Evolutionary conservation across 805 yeast genomes (phyloP).

Genomic region (Candida silvicultrix): DNA sequence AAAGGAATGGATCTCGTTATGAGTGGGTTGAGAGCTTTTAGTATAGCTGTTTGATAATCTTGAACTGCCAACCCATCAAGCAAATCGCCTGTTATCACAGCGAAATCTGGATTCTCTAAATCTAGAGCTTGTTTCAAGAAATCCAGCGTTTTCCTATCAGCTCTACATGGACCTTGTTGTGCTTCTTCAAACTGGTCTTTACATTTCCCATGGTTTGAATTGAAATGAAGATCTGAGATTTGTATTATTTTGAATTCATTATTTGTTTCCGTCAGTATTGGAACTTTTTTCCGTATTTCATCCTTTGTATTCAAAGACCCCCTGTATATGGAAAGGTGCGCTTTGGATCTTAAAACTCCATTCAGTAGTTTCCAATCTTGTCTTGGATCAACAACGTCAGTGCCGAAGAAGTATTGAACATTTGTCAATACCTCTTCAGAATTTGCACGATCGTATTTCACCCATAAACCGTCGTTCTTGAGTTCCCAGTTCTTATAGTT

Average conservation of each 20-base stretch:
- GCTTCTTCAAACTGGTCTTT: slow-evolving; percentile 31
- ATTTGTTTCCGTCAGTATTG: slow-evolving; percentile 22
- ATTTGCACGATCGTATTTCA: slow-evolving; percentile 35
- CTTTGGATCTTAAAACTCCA: slow-evolving; percentile 11
- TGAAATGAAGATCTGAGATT: slow-evolving; percentile 60
- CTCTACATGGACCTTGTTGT: slow-evolving; percentile 30
- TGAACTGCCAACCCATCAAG: slow-evolving; percentile 50
- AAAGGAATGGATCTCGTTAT: slow-evolving; percentile 48
- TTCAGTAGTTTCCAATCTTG: slow-evolving; percentile 42
- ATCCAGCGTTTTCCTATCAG: slow-evolving; percentile 45
- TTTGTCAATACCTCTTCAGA: slow-evolving; percentile 34
- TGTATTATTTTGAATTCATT: slow-evolving; percentile 55
- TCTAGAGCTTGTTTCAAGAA: slow-evolving; percentile 48
- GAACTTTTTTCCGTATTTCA: slow-evolving; percentile 1
- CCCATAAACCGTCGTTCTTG: slow-evolving; percentile 50
- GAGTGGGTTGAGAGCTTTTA: slow-evolving; percentile 52
- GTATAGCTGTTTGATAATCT: slow-evolving; percentile 55
- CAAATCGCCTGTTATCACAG: slow-evolving; percentile 61
- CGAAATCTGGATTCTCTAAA: slow-evolving; percentile 54
- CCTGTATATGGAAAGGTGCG: slow-evolving; percentile 1
- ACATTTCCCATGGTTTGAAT: slow-evolving; percentile 53
- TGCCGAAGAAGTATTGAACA: slow-evolving; percentile 47
- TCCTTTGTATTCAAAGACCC: slow-evolving; percentile 5
- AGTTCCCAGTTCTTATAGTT: slow-evolving; percentile 34
- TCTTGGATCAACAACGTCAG: slow-evolving; percentile 52